Evolutionary conservation across 2,329 filamentous ascomycete species (phyloP), one percentile per base, ranked within the genome.

Genomic region (Phialemonium atrogriseum): DNA sequence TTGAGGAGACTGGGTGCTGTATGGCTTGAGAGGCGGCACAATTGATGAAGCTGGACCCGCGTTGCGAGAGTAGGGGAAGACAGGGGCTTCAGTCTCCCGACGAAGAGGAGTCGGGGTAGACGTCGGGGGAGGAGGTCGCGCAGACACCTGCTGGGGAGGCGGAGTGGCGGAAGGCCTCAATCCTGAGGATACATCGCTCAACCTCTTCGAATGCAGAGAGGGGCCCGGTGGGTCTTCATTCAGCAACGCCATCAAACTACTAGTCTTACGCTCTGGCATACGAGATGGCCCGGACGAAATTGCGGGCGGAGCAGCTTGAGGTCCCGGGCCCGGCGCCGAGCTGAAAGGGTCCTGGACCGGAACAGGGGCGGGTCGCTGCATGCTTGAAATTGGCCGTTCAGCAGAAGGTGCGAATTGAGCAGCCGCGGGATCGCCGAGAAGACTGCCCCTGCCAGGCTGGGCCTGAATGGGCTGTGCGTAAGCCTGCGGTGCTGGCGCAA

Each of bases 181-280:
- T 9, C 56, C 48, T 31, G 47, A 47, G 9, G 61, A 56, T 8
- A 74, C 58, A 33, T 74, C 70, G 24, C 39, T 55, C 18, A 73
- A 55, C 19, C 70, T 61, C 51, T 74, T 73, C 1, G 59, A 57
- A 30, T 61, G 56, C 2, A 61, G 52, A n/a, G 63, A 63, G 6
- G 65, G 56, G n/a, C n/a, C n/a, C 5, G 63, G 56, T n/a, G 67
- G 63, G 32, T 78, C 75, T 39, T 78, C 72, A 42, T 77, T 77
- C 4, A 80, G 59, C 38, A 80, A 51, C 1, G 73, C 72, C 66
- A 78, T 76, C 38, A 80, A 65, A 40, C 60, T 79, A 10, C 73
- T 77, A 7, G 67, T 76, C 56, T 78, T 79, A n/a, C 68, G 63
- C 41, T 72, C 68, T 3, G 62, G 52, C 22, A 60, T 61, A 16